Percentiles rank a stretch among this genome's conserved stretches.
Evolutionary conservation across 441 rosid species (phyloP).

Genomic region (Viola pubescens): DNA sequence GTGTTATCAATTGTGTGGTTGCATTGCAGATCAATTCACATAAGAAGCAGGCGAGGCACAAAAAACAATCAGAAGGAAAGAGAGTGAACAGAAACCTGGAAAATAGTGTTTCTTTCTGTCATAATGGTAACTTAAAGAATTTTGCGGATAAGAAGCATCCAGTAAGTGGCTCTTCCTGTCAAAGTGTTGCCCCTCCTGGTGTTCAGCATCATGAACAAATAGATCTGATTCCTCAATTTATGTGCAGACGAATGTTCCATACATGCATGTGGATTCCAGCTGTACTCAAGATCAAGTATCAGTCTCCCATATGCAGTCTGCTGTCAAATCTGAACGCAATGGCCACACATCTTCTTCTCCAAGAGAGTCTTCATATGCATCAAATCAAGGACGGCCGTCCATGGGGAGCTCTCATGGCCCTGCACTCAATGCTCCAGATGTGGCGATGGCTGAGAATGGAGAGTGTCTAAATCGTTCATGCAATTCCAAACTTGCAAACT

Average conservation of each 20-base stretch:
- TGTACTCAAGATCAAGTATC: constrained; percentile 44
- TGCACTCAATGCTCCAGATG: constrained; percentile 28
- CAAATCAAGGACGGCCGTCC: constrained; percentile 42
- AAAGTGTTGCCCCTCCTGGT: constrained; percentile 27
- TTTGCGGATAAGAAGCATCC: constrained; percentile 23
- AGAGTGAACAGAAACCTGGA: constrained; percentile 28
- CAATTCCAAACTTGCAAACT: constrained; percentile 28
- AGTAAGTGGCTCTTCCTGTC: constrained; percentile 21
- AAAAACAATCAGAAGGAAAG: constrained; percentile 35
- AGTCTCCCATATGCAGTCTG: constrained; percentile 39
- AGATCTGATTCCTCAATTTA: constrained; percentile 26
- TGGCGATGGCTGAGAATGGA: constrained; percentile 24
- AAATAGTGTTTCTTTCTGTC: constrained; percentile 37
- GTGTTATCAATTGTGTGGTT: constrained; percentile 14
- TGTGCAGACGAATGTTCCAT: constrained; percentile 21
- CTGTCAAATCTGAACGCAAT: constrained; percentile 41
- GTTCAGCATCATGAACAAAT: constrained; percentile 23
- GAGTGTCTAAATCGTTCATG: constrained; percentile 24
- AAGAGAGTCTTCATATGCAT: constrained; percentile 49
- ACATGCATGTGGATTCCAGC: constrained; percentile 24
- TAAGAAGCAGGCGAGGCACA: constrained; percentile 35
- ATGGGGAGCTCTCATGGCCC: constrained; percentile 36
- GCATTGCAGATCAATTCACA: constrained; percentile 37
- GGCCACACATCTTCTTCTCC: constrained; percentile 36
- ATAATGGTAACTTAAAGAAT: constrained; percentile 30